Evolutionary conservation across 768 basidiomycete species (phyloP).

Genomic region (Rhizopogon vesiculosus): DNA sequence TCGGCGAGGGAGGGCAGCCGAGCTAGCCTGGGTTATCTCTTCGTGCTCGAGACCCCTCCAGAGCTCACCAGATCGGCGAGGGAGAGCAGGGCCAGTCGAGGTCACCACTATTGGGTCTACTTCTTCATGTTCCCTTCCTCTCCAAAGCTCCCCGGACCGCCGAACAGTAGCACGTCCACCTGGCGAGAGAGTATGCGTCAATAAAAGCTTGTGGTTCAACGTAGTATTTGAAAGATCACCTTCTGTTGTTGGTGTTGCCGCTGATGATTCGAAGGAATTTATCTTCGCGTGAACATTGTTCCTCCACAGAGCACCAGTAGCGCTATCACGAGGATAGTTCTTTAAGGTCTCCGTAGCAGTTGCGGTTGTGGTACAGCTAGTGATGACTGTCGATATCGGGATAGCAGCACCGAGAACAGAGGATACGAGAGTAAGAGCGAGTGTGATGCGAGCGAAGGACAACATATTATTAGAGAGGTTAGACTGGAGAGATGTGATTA

Average conservation of each 20-base stretch:
- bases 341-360: no score
- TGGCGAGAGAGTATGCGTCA: not conserved
- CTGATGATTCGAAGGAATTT: no score
- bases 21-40: not conserved
- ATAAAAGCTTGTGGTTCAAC: not conserved
- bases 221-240: no score
- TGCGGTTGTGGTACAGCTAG: no score
- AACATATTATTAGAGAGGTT: not conserved
- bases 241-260: no score
- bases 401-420: conserved; percentile 11
- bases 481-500: not conserved
- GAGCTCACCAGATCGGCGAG: not conserved
- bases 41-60: not conserved
- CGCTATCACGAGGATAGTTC: no score
- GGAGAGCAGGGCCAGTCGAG: no score
- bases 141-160: not conserved
- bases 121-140: not conserved
- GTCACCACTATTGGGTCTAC: no score
- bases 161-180: not conserved
- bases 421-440: conserved; percentile 5
- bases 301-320: no score
- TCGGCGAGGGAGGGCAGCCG: not conserved
- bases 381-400: not conserved
- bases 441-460: not conserved
- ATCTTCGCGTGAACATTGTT: no score